phyloP scores from a whole-genome alignment of 176 grass and related monocot species.

The Cenchrus purpureus region DNA sequence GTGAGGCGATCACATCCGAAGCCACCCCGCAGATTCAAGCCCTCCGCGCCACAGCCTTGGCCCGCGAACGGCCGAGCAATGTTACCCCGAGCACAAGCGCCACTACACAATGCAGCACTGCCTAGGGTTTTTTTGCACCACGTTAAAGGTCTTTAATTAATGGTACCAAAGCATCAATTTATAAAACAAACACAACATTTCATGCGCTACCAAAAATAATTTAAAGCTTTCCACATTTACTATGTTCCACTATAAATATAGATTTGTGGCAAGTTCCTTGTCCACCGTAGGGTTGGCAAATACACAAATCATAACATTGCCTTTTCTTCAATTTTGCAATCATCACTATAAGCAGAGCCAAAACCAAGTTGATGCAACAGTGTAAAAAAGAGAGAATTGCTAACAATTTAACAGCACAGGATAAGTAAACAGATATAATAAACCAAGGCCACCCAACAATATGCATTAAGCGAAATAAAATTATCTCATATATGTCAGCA shows the following conservation, averaged over 20 bases:
- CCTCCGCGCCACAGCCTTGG: too few species aligned
- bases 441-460: constrained; percentile 18
- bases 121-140: neutral
- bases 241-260: constrained; percentile 11
- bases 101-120: too few species aligned
- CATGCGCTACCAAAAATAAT: neutral
- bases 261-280: neutral
- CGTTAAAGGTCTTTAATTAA: neutral
- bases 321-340: neutral
- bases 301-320: constrained; percentile 2
- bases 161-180: neutral
- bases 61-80: too few species aligned
- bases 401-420: constrained; percentile 38
- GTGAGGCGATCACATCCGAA: too few species aligned
- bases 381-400: neutral
- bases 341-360: neutral
- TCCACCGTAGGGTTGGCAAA: neutral
- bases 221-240: constrained; percentile 16
- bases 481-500: constrained; percentile 24
- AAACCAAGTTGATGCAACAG: constrained; percentile 38
- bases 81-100: too few species aligned
- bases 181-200: constrained; percentile 3
- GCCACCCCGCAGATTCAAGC: too few species aligned
- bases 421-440: constrained; percentile 10
- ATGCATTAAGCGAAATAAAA: constrained; percentile 35